Percentiles rank a stretch among this genome's conserved stretches.
phyloP scores from a whole-genome alignment of 768 basidiomycete species.

The Amanita subjunquillea region DNA sequence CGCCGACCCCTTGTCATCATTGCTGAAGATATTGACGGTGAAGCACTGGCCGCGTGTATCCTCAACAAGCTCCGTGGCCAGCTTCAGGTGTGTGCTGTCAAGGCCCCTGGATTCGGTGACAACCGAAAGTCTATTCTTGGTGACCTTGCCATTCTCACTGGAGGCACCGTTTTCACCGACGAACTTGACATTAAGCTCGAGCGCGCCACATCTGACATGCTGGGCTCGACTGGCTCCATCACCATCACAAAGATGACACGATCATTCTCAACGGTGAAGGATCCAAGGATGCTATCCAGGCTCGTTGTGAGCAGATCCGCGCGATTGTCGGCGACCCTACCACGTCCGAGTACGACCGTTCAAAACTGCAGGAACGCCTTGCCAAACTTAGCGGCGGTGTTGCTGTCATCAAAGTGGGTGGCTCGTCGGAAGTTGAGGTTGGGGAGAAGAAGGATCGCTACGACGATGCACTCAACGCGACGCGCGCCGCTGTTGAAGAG shows the following conservation, averaged over 20 bases:
- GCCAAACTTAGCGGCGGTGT: conserved; percentile 96
- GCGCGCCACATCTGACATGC: conserved; percentile 76
- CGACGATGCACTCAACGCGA: conserved; percentile 96
- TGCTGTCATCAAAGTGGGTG: conserved; percentile 97
- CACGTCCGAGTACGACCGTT: conserved; percentile 89
- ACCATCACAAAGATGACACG: conserved; percentile 98
- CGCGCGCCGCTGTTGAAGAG: conserved; percentile 95
- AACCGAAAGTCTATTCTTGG: conserved; percentile 98
- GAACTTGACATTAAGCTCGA: conserved; percentile 98
- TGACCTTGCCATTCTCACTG: conserved; percentile 93
- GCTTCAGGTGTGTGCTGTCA: conserved; percentile 87
- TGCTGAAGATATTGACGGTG: conserved; percentile 96
- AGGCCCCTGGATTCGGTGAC: conserved; percentile 98
- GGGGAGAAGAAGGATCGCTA: conserved; percentile 99
- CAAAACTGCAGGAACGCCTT: conserved; percentile 92
- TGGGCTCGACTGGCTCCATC: conserved; percentile 84
- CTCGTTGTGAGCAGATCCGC: conserved; percentile 95
- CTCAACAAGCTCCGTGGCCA: conserved; percentile 99
- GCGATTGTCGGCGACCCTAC: conserved; percentile 68
- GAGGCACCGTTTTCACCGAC: conserved; percentile 94
- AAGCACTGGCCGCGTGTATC: conserved; percentile 95
- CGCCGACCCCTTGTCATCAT: conserved; percentile 92
- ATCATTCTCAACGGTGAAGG: conserved; percentile 93
- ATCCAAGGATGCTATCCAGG: conserved; percentile 79
- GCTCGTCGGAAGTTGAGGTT: conserved; percentile 89